Evolutionary conservation across 2,329 filamentous ascomycete species (phyloP).

Genomic region (Lecanicillium sp.): DNA sequence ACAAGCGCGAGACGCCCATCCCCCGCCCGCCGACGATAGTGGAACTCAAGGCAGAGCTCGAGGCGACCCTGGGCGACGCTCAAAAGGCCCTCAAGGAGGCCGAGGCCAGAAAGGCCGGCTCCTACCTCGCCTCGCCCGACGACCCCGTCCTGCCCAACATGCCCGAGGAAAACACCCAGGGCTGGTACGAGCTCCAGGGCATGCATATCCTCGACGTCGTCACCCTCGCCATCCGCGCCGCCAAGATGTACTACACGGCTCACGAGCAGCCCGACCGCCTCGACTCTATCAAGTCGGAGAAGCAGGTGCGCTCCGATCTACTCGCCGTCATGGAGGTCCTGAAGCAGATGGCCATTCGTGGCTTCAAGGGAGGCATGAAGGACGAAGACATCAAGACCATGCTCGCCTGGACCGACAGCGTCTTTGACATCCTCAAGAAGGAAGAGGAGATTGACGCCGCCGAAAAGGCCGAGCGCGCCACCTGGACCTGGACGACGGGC

Average conservation of each 20-base stretch:
- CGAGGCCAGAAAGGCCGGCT: conserved; percentile 31
- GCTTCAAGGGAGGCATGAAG: conserved; percentile 76
- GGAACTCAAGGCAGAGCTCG: conserved; percentile 64
- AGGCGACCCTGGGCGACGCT: conserved; percentile 63
- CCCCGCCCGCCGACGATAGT: conserved; percentile 77
- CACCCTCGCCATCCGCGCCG: conserved; percentile 90
- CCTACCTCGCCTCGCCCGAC: conserved; percentile 23
- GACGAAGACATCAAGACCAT: conserved; percentile 73
- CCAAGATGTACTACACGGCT: conserved; percentile 92
- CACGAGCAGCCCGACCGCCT: conserved; percentile 83
- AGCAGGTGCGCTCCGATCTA: conserved; percentile 75
- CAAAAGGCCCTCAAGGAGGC: conserved; percentile 60
- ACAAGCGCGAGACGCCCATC: conserved; percentile 72
- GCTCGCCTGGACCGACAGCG: conserved; percentile 69
- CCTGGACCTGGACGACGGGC: conserved; percentile 73
- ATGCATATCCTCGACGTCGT: conserved; percentile 88
- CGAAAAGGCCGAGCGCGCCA: conserved; percentile 63
- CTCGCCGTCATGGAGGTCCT: conserved; percentile 83
- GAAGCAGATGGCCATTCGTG: conserved; percentile 83
- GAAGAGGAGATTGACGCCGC: conserved; percentile 73
- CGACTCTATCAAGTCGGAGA: conserved; percentile 82
- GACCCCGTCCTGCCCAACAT: conserved; percentile 32
- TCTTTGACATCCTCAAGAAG: conserved; percentile 67
- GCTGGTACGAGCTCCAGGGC: conserved; percentile 83
- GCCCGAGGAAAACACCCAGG: conserved; percentile 46